Evolutionary conservation across 495 filamentous ascomycete genomes (phyloP).

Genomic region (Hypoxylon fuscum): DNA sequence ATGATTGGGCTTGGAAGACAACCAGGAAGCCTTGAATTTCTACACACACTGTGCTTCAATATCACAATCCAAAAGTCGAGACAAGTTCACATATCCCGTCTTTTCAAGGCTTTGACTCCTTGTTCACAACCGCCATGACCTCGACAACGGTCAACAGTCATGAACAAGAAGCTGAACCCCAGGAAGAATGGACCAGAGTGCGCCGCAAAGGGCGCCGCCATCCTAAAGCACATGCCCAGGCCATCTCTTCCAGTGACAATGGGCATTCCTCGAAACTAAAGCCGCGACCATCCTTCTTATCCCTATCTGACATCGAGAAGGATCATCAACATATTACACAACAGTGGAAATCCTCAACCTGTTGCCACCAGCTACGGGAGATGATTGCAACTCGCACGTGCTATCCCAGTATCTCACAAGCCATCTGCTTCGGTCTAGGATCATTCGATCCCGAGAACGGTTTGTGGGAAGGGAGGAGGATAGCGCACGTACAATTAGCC

Average conservation of each 20-base stretch:
- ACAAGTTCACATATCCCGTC: neutral
- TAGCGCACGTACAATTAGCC: slow-evolving; percentile 65
- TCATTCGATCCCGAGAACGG: slow-evolving; percentile 54
- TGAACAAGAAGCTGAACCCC: neutral
- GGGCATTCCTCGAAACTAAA: neutral
- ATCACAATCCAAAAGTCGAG: neutral
- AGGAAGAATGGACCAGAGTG: slow-evolving; percentile 36
- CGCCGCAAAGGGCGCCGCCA: slow-evolving; percentile 20
- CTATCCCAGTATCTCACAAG: slow-evolving; percentile 38
- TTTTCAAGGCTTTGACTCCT: too few species aligned
- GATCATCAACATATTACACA: slow-evolving; percentile 30
- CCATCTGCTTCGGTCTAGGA: slow-evolving; percentile 57
- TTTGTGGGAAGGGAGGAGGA: slow-evolving; percentile 41
- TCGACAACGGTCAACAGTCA: neutral
- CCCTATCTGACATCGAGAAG: slow-evolving; percentile 27
- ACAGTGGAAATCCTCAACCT: slow-evolving; percentile 35
- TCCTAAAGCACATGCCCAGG: neutral
- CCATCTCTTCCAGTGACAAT: neutral
- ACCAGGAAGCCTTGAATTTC: too few species aligned
- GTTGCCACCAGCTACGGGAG: slow-evolving; percentile 23
- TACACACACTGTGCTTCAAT: too few species aligned
- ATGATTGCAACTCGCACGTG: slow-evolving; percentile 17
- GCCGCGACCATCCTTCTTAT: slow-evolving; percentile 21
- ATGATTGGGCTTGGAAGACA: too few species aligned
- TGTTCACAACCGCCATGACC: neutral